Conservation (phyloP, 345 rosid species). For the Eucalyptus camaldulensis region DNA sequence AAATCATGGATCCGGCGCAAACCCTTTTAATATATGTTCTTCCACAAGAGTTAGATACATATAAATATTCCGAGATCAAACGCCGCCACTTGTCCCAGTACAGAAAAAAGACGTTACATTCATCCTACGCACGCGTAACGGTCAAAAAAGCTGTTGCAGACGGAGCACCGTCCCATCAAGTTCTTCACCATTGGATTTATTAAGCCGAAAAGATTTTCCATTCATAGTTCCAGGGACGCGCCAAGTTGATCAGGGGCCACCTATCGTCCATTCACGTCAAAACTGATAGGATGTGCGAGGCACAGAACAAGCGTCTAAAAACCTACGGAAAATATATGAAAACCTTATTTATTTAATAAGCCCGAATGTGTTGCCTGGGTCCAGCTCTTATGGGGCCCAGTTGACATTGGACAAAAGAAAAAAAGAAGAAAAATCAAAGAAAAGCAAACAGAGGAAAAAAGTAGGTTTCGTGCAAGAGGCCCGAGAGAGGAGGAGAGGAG, state of each 20-base stretch:
- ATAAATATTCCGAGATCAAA: background rate
- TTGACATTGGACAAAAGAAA: too few relatives aligned
- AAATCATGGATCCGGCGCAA: background rate
- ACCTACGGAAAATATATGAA: background rate
- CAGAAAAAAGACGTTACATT: background rate
- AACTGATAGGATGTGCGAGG: background rate
- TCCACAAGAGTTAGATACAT: background rate
- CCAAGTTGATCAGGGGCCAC: background rate
- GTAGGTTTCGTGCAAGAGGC: too few relatives aligned
- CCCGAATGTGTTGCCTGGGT: background rate
- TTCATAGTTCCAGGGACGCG: background rate
- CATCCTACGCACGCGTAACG: slow-evolving; percentile 2
- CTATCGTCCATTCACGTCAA: background rate
- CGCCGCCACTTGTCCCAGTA: slow-evolving; percentile 11
- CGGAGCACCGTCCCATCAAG: background rate
- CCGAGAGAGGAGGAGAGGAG: too few relatives aligned
- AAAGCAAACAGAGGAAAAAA: too few relatives aligned
- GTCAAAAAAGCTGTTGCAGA: slow-evolving; percentile 1
- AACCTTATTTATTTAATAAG: background rate
- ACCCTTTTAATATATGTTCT: background rate
- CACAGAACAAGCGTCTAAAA: background rate
- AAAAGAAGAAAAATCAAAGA: too few relatives aligned
- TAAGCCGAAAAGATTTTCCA: background rate
- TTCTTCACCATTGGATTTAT: too few relatives aligned
- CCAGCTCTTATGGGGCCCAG: too few relatives aligned